Evolutionary conservation across 345 rosid genomes (phyloP), one percentile per base, ranked within the genome.

Genomic region (Salix caprea): DNA sequence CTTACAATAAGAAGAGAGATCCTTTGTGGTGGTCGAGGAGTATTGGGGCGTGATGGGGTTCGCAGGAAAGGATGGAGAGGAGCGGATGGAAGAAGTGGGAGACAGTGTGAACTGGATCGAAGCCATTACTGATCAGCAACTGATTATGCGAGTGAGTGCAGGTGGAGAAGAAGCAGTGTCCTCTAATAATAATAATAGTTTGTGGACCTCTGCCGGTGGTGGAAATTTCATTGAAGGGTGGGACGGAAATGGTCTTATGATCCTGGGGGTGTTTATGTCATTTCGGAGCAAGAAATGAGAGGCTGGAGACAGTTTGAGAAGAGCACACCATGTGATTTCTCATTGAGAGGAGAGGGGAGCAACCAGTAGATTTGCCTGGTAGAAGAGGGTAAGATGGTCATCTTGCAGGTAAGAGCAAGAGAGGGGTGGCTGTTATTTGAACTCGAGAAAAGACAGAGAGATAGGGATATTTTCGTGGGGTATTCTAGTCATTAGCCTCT

Each of bases 41-140:
- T 42, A 54, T 2, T 76, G 37, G 72, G 77, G 70, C 58, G 82
- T 26, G 74, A 77, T 74, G 58, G 82, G 67, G 61, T 50, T 73
- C 28, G 71, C 58, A 4, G 52, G 78, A 18, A 76, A 26, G 19
- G 79, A 77, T 73, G 86, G 74, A 13, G 87, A 80, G 58, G 84
- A 75, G 23, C 84, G 81, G 13, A 85, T 26, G 39, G 88, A 74
- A 1, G 28, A 28, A 37, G 54, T 14, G 12, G 78, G 75, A 64
- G 78, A 69, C 9, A 74, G 1, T 10, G 78, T 70, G 67, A 76
- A 76, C 9, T 76, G 83, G 46, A 76, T 67, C 73, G 68, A 16
- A 71, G 83, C 73, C 83, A 80, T 80, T 26, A 2, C 4, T 46
- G 18, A 46, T 46, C 18, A 46, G 52, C 18, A 46, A 46, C 4